Base-by-base conservation (phyloP, 2,329 filamentous ascomycete genomes). In the Calonectria montana region DNA sequence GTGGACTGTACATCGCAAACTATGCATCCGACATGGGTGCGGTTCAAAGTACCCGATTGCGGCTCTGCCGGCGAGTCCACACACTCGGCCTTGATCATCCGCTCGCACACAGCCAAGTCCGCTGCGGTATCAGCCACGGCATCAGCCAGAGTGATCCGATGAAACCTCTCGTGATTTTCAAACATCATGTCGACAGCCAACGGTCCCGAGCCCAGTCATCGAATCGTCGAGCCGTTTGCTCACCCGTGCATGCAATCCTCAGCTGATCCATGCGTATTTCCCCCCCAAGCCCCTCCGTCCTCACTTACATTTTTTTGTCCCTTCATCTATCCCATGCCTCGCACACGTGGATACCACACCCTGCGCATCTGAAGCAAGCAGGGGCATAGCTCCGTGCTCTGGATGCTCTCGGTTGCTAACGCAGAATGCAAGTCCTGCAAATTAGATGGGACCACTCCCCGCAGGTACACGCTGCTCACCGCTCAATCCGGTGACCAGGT, bases 221-320 rank as follows among this genome's bases (percentile, higher is more conserved):
- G 76, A 75, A 77, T 76, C 71, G 76, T 62, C 70, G 67, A 71
- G 63, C 64, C 63, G 27, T 55, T 62, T 57, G 47, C 53, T 53
- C 66, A 61, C 76, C 65, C 68, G 63, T 75, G 69, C 65, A 48
- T 18, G 47, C 21, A 65, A 62, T 25, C 37, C 67, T 78, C 74
- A 71, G 69, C 61, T 72, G 75, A 76, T 75, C 59, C 35, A 43
- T 66, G 66, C 76, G 63, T 61, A 13, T 35, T 13, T 12, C 4
- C 35, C 65, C 39, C 67, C 47, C 61, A 48, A 48, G 31, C 68
- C 53, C 64, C 25, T 55, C 23, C 57, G 18, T 69, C 29, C 27
- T 69, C 37, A 39, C n/a, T 6, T 50, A 21, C 50, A 55, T 61
- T 27, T 64, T 55, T 48, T 67, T 45, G 23, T 53, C 18, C n/a